Conservation (phyloP, 2,329 filamentous ascomycete genomes). For the Fusarium mangiferae region DNA sequence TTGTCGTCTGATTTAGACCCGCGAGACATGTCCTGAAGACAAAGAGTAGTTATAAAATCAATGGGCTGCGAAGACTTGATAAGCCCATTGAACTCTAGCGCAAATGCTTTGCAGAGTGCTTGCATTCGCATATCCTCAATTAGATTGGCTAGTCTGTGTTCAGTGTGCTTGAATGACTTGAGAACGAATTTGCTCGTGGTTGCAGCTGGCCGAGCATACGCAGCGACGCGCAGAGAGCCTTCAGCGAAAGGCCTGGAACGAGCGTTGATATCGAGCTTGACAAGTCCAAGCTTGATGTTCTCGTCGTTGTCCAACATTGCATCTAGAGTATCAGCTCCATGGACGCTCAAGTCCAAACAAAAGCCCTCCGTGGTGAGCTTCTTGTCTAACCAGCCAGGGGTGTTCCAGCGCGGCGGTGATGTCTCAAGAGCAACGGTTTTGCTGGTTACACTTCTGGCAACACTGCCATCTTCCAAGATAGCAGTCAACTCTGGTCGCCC, state of each 20-base stretch:
- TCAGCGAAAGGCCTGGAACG: slow-evolving; percentile 43
- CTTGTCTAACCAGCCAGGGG: slow-evolving; percentile 5
- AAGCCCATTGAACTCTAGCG: slow-evolving; percentile 53
- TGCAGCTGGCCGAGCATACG: slow-evolving; percentile 42
- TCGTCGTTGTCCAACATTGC: slow-evolving; percentile 50
- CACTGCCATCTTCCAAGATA: neutral
- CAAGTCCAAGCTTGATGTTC: slow-evolving; percentile 48
- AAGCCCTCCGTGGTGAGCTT: slow-evolving; percentile 32
- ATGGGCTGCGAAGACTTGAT: slow-evolving; percentile 39
- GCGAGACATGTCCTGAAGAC: slow-evolving; percentile 38
- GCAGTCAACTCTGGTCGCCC: neutral
- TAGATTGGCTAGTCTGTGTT: slow-evolving; percentile 43
- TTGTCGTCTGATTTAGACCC: slow-evolving; percentile 13
- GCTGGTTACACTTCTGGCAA: neutral
- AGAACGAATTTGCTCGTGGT: slow-evolving; percentile 46
- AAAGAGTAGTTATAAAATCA: slow-evolving; percentile 47
- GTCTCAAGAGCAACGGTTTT: neutral
- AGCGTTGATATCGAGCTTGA: slow-evolving; percentile 47
- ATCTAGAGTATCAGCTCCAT: slow-evolving; percentile 45
- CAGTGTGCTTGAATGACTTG: slow-evolving; percentile 46
- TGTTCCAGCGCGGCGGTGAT: neutral
- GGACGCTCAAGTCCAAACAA: slow-evolving; percentile 43
- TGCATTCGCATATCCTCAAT: slow-evolving; percentile 53
- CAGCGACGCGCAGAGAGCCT: slow-evolving; percentile 47
- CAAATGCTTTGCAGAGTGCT: slow-evolving; percentile 54